Percentiles rank a stretch among this genome's conserved stretches.
Conservation (phyloP, 1,284 basidiomycete genomes). For the Pseudomicrostroma phylloplanum region DNA sequence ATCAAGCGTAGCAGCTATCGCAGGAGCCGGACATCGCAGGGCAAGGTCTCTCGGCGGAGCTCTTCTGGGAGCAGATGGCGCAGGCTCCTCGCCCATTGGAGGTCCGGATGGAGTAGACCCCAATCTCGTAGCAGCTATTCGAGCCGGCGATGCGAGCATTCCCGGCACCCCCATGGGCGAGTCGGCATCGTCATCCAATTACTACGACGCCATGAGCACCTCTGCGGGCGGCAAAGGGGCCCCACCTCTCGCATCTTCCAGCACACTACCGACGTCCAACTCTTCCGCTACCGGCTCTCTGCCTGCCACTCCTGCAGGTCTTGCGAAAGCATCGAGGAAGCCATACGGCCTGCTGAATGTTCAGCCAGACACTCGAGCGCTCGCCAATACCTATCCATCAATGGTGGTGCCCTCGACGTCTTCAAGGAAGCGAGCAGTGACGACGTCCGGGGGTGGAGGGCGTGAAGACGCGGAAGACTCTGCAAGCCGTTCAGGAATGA, state of each 20-base stretch:
- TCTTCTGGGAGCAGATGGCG: slow-evolving; percentile 24
- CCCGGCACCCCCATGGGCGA: slow-evolving; percentile 17
- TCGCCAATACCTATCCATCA: slow-evolving; percentile 19
- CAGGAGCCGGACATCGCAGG: slow-evolving; percentile 31
- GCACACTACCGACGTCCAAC: slow-evolving; percentile 10
- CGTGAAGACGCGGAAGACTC: too few species aligned
- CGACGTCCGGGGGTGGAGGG: neutral
- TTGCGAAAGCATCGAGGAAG: slow-evolving; percentile 4
- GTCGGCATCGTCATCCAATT: neutral
- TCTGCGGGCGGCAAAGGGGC: neutral
- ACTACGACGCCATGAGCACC: slow-evolving; percentile 7
- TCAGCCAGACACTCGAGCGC: slow-evolving; percentile 17
- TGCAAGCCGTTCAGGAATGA: too few species aligned
- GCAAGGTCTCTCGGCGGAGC: slow-evolving; percentile 41
- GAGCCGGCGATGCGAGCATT: slow-evolving; percentile 27
- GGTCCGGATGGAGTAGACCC: slow-evolving; percentile 49
- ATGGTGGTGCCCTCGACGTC: slow-evolving; percentile 12
- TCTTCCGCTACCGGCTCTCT: slow-evolving; percentile 16
- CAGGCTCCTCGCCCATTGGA: slow-evolving; percentile 36
- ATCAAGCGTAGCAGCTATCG: slow-evolving; percentile 3
- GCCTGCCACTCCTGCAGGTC: slow-evolving; percentile 9
- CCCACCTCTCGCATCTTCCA: neutral
- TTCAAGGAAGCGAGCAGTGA: neutral
- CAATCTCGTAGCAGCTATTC: slow-evolving; percentile 44
- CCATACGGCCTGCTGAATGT: slow-evolving; percentile 15